A percentile compares a stretch with the other conserved stretches of the same genome.
These are phyloP conservation scores for Elongisporangium senticosum DNA, from an alignment of 352 stramenopile species.

Conservation along the genomic window DNA sequence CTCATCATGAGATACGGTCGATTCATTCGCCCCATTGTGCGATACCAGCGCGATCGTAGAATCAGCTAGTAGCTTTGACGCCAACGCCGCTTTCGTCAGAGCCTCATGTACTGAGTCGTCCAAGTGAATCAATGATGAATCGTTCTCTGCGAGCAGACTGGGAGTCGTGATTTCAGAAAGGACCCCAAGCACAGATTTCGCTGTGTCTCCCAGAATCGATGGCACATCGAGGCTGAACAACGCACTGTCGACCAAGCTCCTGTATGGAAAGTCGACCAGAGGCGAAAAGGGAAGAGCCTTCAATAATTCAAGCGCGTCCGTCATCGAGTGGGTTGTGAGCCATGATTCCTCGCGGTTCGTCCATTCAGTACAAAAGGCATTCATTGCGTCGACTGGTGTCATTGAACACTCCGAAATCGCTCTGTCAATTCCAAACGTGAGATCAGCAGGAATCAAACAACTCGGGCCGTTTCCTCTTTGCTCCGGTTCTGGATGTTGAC, in stretches of 20 bases:
- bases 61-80: conserved; percentile 25
- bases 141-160: neutral
- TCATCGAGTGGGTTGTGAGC: conserved; percentile 15
- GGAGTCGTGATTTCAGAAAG: conserved; percentile 1
- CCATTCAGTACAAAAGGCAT: conserved; percentile 45
- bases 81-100: conserved; percentile 23
- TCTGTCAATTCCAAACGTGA: conserved; percentile 4
- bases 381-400: conserved; percentile 19
- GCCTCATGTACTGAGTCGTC: conserved; percentile 16
- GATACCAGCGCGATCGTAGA: neutral
- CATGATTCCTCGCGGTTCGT: conserved; percentile 26
- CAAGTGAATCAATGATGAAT: conserved; percentile 10
- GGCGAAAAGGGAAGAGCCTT: conserved; percentile 42
- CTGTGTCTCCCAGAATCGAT: conserved; percentile 14
- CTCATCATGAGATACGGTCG: neutral
- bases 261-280: conserved; percentile 25
- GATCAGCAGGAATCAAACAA: neutral
- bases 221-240: conserved; percentile 20
- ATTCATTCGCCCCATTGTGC: neutral
- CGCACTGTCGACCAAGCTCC: conserved; percentile 21
- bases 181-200: neutral
- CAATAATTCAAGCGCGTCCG: conserved; percentile 17
- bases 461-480: conserved; percentile 12
- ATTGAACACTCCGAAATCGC: conserved; percentile 17
- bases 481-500: conserved; percentile 13